Conservation (phyloP, 2,329 filamentous ascomycete species). For the Fusarium robinianum region DNA sequence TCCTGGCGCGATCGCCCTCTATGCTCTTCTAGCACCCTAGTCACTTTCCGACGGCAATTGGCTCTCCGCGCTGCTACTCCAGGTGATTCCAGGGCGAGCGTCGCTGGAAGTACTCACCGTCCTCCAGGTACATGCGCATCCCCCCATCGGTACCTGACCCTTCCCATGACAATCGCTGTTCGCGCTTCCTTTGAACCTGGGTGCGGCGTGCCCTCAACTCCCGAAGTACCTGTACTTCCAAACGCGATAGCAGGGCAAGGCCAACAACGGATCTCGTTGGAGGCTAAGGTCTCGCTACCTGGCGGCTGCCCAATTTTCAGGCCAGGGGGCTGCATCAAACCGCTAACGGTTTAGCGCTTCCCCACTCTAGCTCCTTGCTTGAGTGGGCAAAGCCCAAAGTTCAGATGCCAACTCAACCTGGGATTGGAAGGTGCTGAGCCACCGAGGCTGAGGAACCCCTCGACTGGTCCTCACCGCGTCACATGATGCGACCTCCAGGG, state of each 20-base stretch:
- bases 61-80: too few relatives aligned
- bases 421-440: background rate
- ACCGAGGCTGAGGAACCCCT: conserved; percentile 16
- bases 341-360: conserved; percentile 16
- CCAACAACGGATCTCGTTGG: conserved; percentile 16
- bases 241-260: background rate
- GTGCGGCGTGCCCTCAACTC: conserved; percentile 12
- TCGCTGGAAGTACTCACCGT: conserved; percentile 15
- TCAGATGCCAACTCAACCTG: conserved; percentile 7
- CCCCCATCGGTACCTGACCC: conserved; percentile 2
- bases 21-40: too few relatives aligned
- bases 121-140: conserved; percentile 8
- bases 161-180: conserved; percentile 18
- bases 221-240: conserved; percentile 29
- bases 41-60: too few relatives aligned
- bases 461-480: conserved; percentile 20
- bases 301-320: conserved; percentile 24
- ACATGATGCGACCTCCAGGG: conserved; percentile 27
- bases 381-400: conserved; percentile 12
- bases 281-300: conserved; percentile 28
- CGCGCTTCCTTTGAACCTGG: conserved; percentile 16
- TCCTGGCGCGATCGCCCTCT: too few relatives aligned
- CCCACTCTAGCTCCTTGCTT: conserved; percentile 38
- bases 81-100: too few relatives aligned
- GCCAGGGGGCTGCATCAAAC: conserved; percentile 24